Base-by-base conservation (phyloP, 371 early-diverging fungal genomes). In the Mucor sp. region DNA sequence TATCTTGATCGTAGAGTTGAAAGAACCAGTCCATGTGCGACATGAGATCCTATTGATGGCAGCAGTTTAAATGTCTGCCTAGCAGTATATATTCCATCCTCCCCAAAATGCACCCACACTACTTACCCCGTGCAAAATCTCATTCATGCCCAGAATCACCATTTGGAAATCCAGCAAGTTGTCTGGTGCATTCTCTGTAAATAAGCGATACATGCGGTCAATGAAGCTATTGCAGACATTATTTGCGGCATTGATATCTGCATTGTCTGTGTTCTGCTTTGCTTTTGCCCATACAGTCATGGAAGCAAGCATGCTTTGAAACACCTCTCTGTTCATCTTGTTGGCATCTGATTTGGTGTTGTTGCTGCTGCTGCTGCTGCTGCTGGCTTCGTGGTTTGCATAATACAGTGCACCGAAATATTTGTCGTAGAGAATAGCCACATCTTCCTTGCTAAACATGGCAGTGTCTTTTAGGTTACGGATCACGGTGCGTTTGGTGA, bases 351-450 rank as follows among this genome's bases (percentile, higher is more conserved):
- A 41, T 37, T 70, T 69, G 11, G 65, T 37, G 2, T 48, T 74
- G 1, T 65, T 71, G 1, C n/a, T n/a, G n/a, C n/a, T n/a, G n/a
- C n/a, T 69, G 11, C 63, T 37, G 2, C 33, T 74, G 1, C 65
- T 71, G 1, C 63, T 62, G 28, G 60, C 58, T 55, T 82, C 73
- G 35, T 75, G 64, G 27, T 80, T 82, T 12, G 83, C 80, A 76
- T 94, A 93, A 70, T 91, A 97, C 33, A 93, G 79, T 0, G 94
- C 93, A 53, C 83, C 88, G 75, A 91, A 95, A 76, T 88, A 97
- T 53, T 91, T 87, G 75, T 98, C 97, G 69, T 96, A 97, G n/a
- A 98, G 80, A 43, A 90, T 82, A 12, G 91, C 85, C 57, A 98
- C 81, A 63, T 97, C 91, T 47, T 95, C 94, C 69, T 94, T 94